A percentile compares a stretch with the other conserved stretches of the same genome.
phyloP scores from a whole-genome alignment of 2,329 filamentous ascomycete genomes.

The Aschersonia sp. region DNA sequence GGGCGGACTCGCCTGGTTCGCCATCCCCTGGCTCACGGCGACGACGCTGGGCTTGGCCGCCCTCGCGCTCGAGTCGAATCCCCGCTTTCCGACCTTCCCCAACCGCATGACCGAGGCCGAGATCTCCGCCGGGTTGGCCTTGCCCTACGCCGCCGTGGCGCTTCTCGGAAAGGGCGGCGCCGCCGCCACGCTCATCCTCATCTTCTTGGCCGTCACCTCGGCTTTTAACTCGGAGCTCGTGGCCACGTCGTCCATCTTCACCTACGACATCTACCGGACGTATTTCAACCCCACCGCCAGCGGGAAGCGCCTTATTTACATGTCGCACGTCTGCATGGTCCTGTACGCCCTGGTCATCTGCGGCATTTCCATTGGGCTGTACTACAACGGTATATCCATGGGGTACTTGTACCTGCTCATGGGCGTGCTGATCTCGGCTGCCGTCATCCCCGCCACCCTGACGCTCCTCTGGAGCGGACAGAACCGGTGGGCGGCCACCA shows the following conservation, averaged over 20 bases:
- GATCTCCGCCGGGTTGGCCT: conserved; percentile 67
- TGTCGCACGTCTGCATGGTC: conserved; percentile 59
- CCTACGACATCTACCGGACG: conserved; percentile 78
- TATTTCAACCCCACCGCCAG: conserved; percentile 69
- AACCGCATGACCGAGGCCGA: conserved; percentile 58
- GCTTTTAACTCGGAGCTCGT: conserved; percentile 75
- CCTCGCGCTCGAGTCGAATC: conserved; percentile 62
- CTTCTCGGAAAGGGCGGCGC: conserved; percentile 72
- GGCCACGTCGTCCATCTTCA: conserved; percentile 73
- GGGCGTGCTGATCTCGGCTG: conserved; percentile 79
- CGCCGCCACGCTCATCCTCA: conserved; percentile 59
- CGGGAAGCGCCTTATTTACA: conserved; percentile 63
- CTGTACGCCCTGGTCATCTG: conserved; percentile 64
- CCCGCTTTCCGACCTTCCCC: conserved; percentile 57
- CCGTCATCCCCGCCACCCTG: conserved; percentile 68
- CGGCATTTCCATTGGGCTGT: conserved; percentile 60
- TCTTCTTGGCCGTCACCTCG: conserved; percentile 84
- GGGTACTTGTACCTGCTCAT: conserved; percentile 82
- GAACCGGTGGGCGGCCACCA: conserved; percentile 54
- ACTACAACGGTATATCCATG: conserved; percentile 66
- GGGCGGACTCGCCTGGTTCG: conserved; percentile 80
- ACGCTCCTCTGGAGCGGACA: conserved; percentile 72
- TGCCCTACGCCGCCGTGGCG: conserved; percentile 74
- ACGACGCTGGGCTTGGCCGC: conserved; percentile 80
- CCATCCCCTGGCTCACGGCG: conserved; percentile 79